Base-by-base conservation (phyloP, 176 grass and related monocot species). In the Eleusine coracana region DNA sequence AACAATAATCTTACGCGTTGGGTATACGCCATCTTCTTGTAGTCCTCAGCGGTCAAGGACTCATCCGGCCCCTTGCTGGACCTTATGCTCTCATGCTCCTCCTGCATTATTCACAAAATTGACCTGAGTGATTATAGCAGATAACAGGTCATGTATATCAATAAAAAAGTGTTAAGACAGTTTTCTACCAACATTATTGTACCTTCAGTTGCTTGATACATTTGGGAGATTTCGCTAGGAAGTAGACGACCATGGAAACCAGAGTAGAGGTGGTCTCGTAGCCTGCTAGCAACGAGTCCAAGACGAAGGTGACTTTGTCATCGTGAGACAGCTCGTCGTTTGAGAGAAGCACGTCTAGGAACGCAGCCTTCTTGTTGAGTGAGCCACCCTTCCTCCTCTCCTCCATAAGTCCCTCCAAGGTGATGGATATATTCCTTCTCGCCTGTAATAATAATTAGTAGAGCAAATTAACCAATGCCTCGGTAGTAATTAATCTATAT, bases 231-330 rank as follows among this genome's bases (percentile, higher is more conserved):
- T 65, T 78, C 10, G 78, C 90, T 7, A 92, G 73, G 60, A 92
- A 92, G 38, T 89, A 88, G 3, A 89, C 74, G 34, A 27, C 59
- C 78, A 80, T 55, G 31, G 90, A 86, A 5, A 92, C 73, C 46
- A 92, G 42, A 39, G 89, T 40, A 2, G 86, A 92, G 73, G 90
- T 92, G 58, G 90, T 92, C 83, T 92, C 86, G 68, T 92, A 92
- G 51, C 90, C 90, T 29, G 67, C 90, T 4, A 92, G 67, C 55
- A 92, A 48, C n/a, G 90, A 79, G 61, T 92, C 90, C 61, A 92
- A 58, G 31, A 92, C 73, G n/a, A 92, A 89, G 69, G 82, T 86
- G n/a, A 89, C 73, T n/a, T 88, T 92, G 79, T 92, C 90, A 4
- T 92, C 86, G 37, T 92, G 82, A 28, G 82, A 80, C 17, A 89